A percentile compares a stretch with the other conserved stretches of the same genome.
Conservation (phyloP, 768 basidiomycete genomes). For the Mycena chlorophos region DNA sequence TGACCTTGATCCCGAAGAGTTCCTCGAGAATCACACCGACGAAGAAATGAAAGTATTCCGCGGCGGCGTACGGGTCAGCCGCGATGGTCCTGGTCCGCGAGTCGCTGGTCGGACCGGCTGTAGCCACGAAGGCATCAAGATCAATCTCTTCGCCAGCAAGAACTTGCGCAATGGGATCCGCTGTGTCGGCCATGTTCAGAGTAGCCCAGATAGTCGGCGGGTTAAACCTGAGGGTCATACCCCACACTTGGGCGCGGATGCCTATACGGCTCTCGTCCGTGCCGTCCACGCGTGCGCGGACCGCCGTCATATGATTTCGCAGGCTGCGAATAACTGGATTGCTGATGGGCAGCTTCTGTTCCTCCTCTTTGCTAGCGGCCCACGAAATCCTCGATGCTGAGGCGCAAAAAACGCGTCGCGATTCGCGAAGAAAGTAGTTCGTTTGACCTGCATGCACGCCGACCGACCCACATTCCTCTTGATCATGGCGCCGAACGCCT, state of each 20-base stretch:
- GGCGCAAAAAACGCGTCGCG: neutral
- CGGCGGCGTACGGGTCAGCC: neutral
- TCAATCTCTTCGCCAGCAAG: neutral
- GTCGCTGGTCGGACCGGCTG: neutral
- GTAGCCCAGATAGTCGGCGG: conserved; percentile 42
- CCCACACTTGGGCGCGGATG: neutral
- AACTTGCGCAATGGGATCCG: neutral
- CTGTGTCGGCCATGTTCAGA: neutral
- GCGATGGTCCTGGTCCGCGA: neutral
- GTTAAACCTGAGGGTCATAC: neutral
- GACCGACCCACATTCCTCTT: neutral
- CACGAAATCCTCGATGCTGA: neutral
- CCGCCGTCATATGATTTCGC: neutral
- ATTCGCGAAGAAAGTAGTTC: too few relatives aligned
- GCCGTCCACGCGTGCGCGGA: neutral
- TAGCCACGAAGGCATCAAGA: neutral
- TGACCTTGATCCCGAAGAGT: neutral
- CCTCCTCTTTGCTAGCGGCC: neutral
- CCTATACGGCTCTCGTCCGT: conserved; percentile 28
- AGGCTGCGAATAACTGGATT: neutral
- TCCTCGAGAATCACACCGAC: neutral
- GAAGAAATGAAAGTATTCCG: neutral
- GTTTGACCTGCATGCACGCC: neutral
- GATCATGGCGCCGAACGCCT: neutral
- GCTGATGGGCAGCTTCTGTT: conserved; percentile 14